A percentile compares a stretch with the other conserved stretches of the same genome.
Evolutionary conservation across 2,329 filamentous ascomycete genomes (phyloP).

Genomic region (Colletotrichum spinosum): DNA sequence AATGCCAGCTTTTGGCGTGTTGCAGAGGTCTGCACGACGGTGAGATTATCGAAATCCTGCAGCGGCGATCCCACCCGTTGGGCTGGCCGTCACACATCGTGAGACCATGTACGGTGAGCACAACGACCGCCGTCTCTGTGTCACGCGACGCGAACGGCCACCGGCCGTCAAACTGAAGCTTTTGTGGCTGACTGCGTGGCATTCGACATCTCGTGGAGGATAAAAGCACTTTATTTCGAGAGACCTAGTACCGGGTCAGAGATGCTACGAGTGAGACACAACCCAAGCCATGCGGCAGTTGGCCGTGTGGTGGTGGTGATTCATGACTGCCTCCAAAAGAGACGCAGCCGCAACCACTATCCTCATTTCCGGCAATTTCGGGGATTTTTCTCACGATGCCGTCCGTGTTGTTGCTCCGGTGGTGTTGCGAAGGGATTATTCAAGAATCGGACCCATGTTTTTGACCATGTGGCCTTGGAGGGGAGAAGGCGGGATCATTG

Average conservation of each 20-base stretch:
- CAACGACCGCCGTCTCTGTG: neutral
- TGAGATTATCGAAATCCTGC: conserved; percentile 29
- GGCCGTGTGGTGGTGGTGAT: conserved; percentile 4
- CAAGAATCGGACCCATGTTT: conserved; percentile 10
- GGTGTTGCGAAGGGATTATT: conserved; percentile 17
- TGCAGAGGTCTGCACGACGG: conserved; percentile 17
- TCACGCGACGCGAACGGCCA: conserved; percentile 21
- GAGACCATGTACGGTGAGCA: conserved; percentile 24
- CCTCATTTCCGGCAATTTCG: conserved; percentile 14
- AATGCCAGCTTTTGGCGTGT: conserved; percentile 18
- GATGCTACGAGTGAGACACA: neutral
- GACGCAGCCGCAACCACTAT: neutral
- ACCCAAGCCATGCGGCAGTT: neutral
- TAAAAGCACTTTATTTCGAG: no score
- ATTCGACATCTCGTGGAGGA: no score
- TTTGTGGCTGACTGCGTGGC: no score
- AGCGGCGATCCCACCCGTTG: conserved; percentile 12
- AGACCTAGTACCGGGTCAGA: neutral
- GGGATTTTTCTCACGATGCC: conserved; percentile 31
- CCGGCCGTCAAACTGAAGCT: neutral
- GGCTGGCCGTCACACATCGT: conserved; percentile 13
- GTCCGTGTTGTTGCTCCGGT: conserved; percentile 1
- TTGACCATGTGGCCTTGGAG: neutral
- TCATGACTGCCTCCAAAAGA: conserved; percentile 13
- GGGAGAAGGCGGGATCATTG: neutral